Evolutionary conservation across 2,329 filamentous ascomycete genomes (phyloP).

Genomic region (Cladophialophora immunda): DNA sequence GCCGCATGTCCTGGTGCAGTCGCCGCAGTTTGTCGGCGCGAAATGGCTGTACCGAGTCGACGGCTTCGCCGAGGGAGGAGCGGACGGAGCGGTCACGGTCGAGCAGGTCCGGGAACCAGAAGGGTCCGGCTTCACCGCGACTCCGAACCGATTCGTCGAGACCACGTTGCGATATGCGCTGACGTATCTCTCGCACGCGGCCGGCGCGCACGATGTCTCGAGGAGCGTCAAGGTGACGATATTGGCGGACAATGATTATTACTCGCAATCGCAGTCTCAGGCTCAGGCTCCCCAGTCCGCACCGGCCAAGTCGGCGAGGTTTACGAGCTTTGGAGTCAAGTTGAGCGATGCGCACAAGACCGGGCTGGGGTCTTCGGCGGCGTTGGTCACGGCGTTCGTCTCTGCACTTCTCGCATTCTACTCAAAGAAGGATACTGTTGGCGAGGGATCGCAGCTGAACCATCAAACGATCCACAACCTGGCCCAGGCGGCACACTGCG

Average conservation of each 20-base stretch:
- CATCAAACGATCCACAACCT: slow-evolving; percentile 76
- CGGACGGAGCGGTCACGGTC: slow-evolving; percentile 69
- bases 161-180: slow-evolving; percentile 87
- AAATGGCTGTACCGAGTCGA: slow-evolving; percentile 88
- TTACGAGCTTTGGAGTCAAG: slow-evolving; percentile 79
- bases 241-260: slow-evolving; percentile 95
- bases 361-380: slow-evolving; percentile 91
- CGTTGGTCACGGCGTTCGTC: slow-evolving; percentile 87
- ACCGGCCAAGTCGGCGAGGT: slow-evolving; percentile 54
- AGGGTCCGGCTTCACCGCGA: slow-evolving; percentile 23
- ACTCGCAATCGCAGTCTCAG: slow-evolving; percentile 84
- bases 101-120: slow-evolving; percentile 58
- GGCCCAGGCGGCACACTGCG: slow-evolving; percentile 90
- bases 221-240: slow-evolving; percentile 75
- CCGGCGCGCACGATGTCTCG: slow-evolving; percentile 64
- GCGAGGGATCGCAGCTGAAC: slow-evolving; percentile 9
- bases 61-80: neutral
- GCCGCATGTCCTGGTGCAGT: slow-evolving; percentile 75
- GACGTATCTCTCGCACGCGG: slow-evolving; percentile 72
- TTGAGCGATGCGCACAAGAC: slow-evolving; percentile 89
- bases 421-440: slow-evolving; percentile 26
- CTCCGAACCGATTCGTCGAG: slow-evolving; percentile 85
- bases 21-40: slow-evolving; percentile 88
- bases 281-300: slow-evolving; percentile 38
- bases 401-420: slow-evolving; percentile 74